Percentiles rank a stretch among this genome's conserved stretches.
Conservation (phyloP, 2,329 filamentous ascomycete species). For the Lachnellula subtilissima region DNA sequence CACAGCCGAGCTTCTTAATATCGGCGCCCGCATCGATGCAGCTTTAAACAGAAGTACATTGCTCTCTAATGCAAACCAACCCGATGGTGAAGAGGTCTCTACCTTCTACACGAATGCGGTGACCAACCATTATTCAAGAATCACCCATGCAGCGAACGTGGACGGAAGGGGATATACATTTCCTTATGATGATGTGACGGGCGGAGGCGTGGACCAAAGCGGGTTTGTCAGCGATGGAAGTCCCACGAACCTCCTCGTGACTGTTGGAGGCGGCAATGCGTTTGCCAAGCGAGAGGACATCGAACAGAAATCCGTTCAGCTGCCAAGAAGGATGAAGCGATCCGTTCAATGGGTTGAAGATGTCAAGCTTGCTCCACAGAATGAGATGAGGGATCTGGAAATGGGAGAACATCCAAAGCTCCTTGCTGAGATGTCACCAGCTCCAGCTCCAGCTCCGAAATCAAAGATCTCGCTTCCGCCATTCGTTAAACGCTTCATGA, state of each 20-base stretch:
- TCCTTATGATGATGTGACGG: slow-evolving; percentile 66
- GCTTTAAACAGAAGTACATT: slow-evolving; percentile 72
- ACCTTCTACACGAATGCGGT: slow-evolving; percentile 48
- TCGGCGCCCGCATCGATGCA: slow-evolving; percentile 69
- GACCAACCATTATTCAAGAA: slow-evolving; percentile 64
- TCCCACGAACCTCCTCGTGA: slow-evolving; percentile 12
- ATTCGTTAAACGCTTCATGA: slow-evolving; percentile 9
- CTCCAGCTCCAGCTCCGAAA: background rate
- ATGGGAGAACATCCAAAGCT: slow-evolving; percentile 14
- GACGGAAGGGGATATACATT: slow-evolving; percentile 64
- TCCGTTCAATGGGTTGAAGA: slow-evolving; percentile 8
- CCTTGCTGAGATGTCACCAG: slow-evolving; percentile 5
- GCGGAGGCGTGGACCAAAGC: slow-evolving; percentile 53
- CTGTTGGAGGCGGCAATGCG: slow-evolving; percentile 20
- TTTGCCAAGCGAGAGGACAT: slow-evolving; percentile 6
- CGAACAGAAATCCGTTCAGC: background rate
- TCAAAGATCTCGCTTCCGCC: slow-evolving; percentile 2
- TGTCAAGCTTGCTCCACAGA: background rate
- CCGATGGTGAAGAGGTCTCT: slow-evolving; percentile 42
- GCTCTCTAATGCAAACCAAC: slow-evolving; percentile 47
- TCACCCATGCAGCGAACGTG: slow-evolving; percentile 56
- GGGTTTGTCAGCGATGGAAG: slow-evolving; percentile 53
- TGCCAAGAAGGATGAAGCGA: slow-evolving; percentile 1
- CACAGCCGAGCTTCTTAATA: slow-evolving; percentile 45
- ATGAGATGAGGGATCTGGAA: slow-evolving; percentile 9